Base-by-base conservation (phyloP, 2,329 filamentous ascomycete species). In the Sporothrix schenckii region DNA sequence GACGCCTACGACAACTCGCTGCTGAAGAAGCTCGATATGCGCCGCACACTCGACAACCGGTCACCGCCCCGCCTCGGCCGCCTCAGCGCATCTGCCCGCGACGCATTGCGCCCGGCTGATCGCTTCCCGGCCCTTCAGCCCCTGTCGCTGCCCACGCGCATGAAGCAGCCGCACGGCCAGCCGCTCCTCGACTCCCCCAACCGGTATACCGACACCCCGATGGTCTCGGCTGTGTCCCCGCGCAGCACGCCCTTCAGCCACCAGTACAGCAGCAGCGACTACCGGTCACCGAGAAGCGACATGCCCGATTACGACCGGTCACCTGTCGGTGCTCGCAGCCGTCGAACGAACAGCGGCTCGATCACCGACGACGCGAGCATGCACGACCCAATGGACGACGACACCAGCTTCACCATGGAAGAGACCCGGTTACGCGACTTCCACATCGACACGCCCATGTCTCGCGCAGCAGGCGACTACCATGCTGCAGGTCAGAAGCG, bases 21-120 rank as follows among this genome's bases (percentile, higher is more conserved):
- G 75, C 83, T 87, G 71, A 85, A 85, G 76, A 88, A 86, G 77
- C 79, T 88, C n/a, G 82, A 87, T 70, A 81, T 82, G 1, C 77
- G 81, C 50, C 80, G 82, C 50, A 80, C 78, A 0, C 75, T 82
- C n/a, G 83, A 85, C 70, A 83, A 80, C 68, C 77, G 77, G 19
- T 82, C 83, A 10, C 81, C 83, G 1, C 80, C 83, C 27, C 76
- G 78, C 16, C 77, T 80, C 11, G 83, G 83, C 1, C 74, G 80
- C 27, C 80, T 77, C 69, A 82, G 84, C 60, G 72, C 78, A 9
- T 75, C 80, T 24, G 74, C 79, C 2, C 78, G 80, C 54, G 79
- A 81, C 14, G 75, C 77, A 19, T 75, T 78, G 19, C 70, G 71
- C 2, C 72, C 73, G 3, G 21, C 66, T 2, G 73, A 74, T 47